Percentiles rank a stretch among this genome's conserved stretches.
These are phyloP conservation scores for Vitis cinerea DNA, from an alignment of 164 flowering plant species.

Conservation along the genomic window DNA sequence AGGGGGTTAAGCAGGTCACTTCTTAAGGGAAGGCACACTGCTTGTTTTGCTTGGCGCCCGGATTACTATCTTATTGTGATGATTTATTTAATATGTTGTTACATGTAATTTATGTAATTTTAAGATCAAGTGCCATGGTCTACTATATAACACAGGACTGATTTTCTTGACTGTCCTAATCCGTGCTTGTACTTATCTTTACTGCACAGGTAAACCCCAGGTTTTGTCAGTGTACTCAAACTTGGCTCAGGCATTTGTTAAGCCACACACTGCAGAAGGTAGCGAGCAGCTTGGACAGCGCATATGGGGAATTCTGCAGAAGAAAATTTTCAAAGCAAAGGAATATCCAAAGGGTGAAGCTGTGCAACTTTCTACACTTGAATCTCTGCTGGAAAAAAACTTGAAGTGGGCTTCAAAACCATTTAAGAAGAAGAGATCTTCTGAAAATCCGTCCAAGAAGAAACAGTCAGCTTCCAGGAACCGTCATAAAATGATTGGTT, in stretches of 20 bases:
- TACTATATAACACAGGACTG: too few species aligned
- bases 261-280: constrained; percentile 60
- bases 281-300: constrained; percentile 88
- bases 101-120: too few species aligned
- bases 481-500: constrained; percentile 61
- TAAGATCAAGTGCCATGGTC: too few species aligned
- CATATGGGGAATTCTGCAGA: constrained; percentile 82
- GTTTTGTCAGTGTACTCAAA: constrained; percentile 75
- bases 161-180: not conserved
- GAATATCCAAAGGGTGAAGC: constrained; percentile 65
- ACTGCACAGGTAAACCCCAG: constrained; percentile 59
- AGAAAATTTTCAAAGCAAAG: constrained; percentile 81
- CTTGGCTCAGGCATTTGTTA: constrained; percentile 70
- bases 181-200: constrained; percentile 6
- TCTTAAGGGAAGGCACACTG: too few species aligned
- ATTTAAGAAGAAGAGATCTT: constrained; percentile 63
- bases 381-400: constrained; percentile 61
- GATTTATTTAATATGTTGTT: too few species aligned
- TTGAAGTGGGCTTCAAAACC: constrained; percentile 73
- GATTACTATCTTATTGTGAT: too few species aligned
- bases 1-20: too few species aligned
- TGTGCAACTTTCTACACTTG: constrained; percentile 49
- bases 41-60: not conserved
- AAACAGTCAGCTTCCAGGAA: constrained; percentile 52
- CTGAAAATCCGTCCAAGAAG: constrained; percentile 44